Conservation (phyloP, 1,139 yeast genomes). For the Saccharomyces hybrid region DNA sequence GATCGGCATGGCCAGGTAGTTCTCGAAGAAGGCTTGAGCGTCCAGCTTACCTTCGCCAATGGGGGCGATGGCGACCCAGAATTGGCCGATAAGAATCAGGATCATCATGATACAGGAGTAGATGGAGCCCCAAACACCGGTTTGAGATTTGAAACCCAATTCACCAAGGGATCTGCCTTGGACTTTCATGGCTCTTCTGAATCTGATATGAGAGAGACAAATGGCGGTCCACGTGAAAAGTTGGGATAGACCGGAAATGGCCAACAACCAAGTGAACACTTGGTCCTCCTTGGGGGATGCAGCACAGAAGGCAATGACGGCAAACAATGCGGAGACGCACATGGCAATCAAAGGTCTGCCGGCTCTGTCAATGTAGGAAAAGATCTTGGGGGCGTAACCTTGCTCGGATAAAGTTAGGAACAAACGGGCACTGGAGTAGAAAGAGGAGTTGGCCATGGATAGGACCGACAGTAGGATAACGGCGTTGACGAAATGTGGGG, state of each 20-base stretch:
- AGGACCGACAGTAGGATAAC: slow-evolving; percentile 43
- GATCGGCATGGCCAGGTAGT: slow-evolving; percentile 55
- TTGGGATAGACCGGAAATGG: slow-evolving; percentile 53
- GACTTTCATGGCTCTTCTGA: slow-evolving; percentile 47
- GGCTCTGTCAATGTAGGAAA: slow-evolving; percentile 49
- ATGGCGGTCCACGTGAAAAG: slow-evolving; percentile 56
- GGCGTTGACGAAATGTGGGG: slow-evolving; percentile 39
- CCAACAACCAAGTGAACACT: slow-evolving; percentile 54
- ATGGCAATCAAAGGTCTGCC: slow-evolving; percentile 56
- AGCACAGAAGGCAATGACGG: slow-evolving; percentile 48
- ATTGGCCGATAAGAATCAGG: slow-evolving; percentile 47
- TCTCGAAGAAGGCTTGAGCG: slow-evolving; percentile 48
- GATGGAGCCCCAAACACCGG: slow-evolving; percentile 45
- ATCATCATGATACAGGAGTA: slow-evolving; percentile 39
- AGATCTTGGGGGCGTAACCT: slow-evolving; percentile 49
- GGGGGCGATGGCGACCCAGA: slow-evolving; percentile 65
- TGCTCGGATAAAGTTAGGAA: slow-evolving; percentile 51
- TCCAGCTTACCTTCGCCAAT: slow-evolving; percentile 38
- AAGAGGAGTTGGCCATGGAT: slow-evolving; percentile 48
- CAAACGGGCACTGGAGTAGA: slow-evolving; percentile 51
- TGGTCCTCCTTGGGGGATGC: slow-evolving; percentile 45
- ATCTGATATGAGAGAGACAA: slow-evolving; percentile 48
- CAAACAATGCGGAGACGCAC: slow-evolving; percentile 40
- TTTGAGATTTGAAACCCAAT: slow-evolving; percentile 44
- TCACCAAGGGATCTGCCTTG: slow-evolving; percentile 47